Conservation (phyloP, 345 rosid species). For the Aegle marmelos region DNA sequence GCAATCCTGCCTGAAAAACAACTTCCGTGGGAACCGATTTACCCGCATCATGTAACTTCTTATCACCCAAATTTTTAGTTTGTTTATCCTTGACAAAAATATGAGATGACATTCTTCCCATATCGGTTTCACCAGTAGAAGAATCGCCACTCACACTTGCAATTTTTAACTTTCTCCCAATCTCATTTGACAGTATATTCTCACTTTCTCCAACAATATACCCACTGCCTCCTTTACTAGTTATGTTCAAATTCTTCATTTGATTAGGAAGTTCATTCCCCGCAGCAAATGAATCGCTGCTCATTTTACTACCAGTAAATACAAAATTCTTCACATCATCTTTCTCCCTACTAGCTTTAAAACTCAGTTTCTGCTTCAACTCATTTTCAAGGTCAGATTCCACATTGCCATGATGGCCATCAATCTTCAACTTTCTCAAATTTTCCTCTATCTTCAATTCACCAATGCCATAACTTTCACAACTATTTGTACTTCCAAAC, state of each 20-base stretch:
- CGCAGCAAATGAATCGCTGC: slow-evolving; percentile 22
- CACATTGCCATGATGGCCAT: slow-evolving; percentile 20
- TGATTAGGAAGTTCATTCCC: slow-evolving; percentile 36
- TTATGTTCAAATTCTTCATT: slow-evolving; percentile 46
- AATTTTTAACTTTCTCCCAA: slow-evolving; percentile 56
- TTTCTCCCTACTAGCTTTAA: slow-evolving; percentile 25
- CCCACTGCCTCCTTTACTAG: slow-evolving; percentile 18
- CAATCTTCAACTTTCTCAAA: slow-evolving; percentile 49
- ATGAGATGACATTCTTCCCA: slow-evolving; percentile 25
- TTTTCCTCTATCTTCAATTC: slow-evolving; percentile 37
- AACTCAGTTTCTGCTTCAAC: slow-evolving; percentile 47
- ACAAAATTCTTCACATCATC: slow-evolving; percentile 18
- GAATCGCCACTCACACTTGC: slow-evolving; percentile 29
- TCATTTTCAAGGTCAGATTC: slow-evolving; percentile 40
- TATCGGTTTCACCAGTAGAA: slow-evolving; percentile 28
- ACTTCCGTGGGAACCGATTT: slow-evolving; percentile 27
- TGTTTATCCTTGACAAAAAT: slow-evolving; percentile 23
- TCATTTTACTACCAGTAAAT: slow-evolving; percentile 6
- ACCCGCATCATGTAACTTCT: slow-evolving; percentile 20
- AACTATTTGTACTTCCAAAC: slow-evolving; percentile 10
- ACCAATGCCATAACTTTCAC: slow-evolving; percentile 21
- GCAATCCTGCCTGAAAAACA: slow-evolving; percentile 32
- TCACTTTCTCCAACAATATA: slow-evolving; percentile 40
- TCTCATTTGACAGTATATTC: slow-evolving; percentile 40
- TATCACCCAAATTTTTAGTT: slow-evolving; percentile 27